Evolutionary conservation across 2,329 filamentous ascomycete genomes (phyloP).

Genomic region (Penicillium sp.): DNA sequence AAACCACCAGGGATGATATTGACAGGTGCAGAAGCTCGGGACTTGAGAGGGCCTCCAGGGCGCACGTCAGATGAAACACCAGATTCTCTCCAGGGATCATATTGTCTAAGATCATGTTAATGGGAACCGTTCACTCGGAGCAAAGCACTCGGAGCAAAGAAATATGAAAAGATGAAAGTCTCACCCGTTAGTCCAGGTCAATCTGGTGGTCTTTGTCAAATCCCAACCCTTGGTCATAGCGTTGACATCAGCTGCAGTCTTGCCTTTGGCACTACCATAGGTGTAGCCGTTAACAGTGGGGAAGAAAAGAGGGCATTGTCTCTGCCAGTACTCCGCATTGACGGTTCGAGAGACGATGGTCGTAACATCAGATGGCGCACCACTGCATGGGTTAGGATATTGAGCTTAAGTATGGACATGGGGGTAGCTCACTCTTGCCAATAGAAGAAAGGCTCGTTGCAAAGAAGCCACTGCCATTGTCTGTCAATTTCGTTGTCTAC

Average conservation of each 20-base stretch:
- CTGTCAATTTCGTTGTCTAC: slow-evolving; percentile 50
- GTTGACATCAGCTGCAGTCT: slow-evolving; percentile 53
- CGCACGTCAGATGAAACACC: slow-evolving; percentile 55
- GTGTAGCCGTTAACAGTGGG: slow-evolving; percentile 52
- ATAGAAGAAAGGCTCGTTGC: slow-evolving; percentile 63
- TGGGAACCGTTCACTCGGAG: neutral
- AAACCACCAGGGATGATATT: slow-evolving; percentile 55
- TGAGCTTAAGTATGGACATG: neutral
- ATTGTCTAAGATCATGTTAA: slow-evolving; percentile 39
- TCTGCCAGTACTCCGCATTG: slow-evolving; percentile 53
- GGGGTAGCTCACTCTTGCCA: slow-evolving; percentile 51
- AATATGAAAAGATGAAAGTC: neutral
- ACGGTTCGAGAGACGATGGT: slow-evolving; percentile 56
- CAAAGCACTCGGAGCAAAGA: too few species aligned
- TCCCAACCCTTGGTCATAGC: slow-evolving; percentile 58
- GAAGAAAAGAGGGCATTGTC: slow-evolving; percentile 59
- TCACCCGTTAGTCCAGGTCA: slow-evolving; percentile 60
- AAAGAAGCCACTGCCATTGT: slow-evolving; percentile 62
- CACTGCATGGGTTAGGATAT: slow-evolving; percentile 38
- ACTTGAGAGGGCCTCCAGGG: slow-evolving; percentile 55
- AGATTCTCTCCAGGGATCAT: slow-evolving; percentile 60
- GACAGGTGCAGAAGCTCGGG: slow-evolving; percentile 51
- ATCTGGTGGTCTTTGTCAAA: slow-evolving; percentile 51
- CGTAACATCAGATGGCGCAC: slow-evolving; percentile 47
- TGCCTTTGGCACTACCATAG: slow-evolving; percentile 50